A percentile compares a stretch with the other conserved stretches of the same genome.
These are phyloP conservation scores for Euphrasia arctica DNA, from an alignment of 305 asterid genomes.

Conservation along the genomic window DNA sequence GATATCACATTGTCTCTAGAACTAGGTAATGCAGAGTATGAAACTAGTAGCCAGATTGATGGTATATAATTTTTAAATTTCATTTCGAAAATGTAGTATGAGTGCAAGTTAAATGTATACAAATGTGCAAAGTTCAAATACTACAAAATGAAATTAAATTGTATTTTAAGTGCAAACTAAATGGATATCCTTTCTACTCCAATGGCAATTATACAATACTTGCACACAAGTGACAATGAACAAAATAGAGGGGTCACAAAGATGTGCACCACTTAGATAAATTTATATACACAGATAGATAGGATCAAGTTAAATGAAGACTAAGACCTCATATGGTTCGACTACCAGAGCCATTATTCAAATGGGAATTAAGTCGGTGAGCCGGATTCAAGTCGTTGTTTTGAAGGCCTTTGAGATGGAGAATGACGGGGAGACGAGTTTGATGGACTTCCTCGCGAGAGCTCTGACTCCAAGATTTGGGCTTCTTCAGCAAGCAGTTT, in stretches of 20 bases:
- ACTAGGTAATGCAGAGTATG: no score
- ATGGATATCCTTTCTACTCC: no score
- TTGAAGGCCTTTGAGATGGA: conserved; percentile 47
- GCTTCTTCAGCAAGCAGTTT: conserved; percentile 73
- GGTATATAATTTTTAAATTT: no score
- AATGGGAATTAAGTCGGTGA: background rate
- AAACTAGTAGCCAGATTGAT: no score
- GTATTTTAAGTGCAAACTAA: no score
- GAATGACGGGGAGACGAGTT: conserved; percentile 54
- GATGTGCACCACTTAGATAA: background rate
- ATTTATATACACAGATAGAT: background rate
- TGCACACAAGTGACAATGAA: background rate
- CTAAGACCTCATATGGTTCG: background rate
- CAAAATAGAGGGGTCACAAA: background rate
- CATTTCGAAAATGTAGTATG: no score
- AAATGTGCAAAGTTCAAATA: no score
- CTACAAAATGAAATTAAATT: no score
- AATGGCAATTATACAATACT: background rate
- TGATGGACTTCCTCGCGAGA: conserved; percentile 37
- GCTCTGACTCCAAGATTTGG: conserved; percentile 52
- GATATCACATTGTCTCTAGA: no score
- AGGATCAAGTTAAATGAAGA: background rate
- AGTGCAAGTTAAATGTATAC: no score
- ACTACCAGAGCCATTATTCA: background rate
- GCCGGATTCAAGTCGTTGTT: conserved; percentile 6